phyloP scores from a whole-genome alignment of 441 rosid genomes.

The Croton laevigatus region DNA sequence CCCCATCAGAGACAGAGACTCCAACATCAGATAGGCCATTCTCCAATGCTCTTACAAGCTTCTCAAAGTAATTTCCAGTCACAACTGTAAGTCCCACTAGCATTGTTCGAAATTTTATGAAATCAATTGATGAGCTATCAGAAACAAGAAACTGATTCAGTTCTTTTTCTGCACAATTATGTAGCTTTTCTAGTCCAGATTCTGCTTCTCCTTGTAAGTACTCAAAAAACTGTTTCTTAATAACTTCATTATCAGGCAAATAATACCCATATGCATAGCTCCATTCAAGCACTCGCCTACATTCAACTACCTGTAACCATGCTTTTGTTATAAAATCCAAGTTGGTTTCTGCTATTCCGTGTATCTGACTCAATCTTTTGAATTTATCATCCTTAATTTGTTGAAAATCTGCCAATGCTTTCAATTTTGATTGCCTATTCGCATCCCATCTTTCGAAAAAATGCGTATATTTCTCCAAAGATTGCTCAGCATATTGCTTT shows the following conservation, averaged over 20 bases:
- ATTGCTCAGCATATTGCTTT: conserved; percentile 51
- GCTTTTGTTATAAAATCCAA: conserved; percentile 57
- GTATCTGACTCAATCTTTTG: conserved; percentile 38
- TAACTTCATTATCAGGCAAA: conserved; percentile 31
- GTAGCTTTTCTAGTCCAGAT: conserved; percentile 40
- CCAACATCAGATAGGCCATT: conserved; percentile 28
- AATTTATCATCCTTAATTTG: conserved; percentile 37
- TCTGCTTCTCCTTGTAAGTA: conserved; percentile 49
- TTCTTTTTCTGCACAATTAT: conserved; percentile 38
- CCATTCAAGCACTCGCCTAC: conserved; percentile 74
- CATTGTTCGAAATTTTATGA: conserved; percentile 33
- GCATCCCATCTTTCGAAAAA: conserved; percentile 78
- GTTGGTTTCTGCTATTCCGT: conserved; percentile 40
- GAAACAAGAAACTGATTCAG: conserved; percentile 24
- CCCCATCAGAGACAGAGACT: neutral
- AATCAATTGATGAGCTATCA: conserved; percentile 20
- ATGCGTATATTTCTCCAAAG: conserved; percentile 62
- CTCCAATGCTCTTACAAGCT: conserved; percentile 27
- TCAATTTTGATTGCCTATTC: conserved; percentile 50
- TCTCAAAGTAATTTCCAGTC: conserved; percentile 27
- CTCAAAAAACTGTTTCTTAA: conserved; percentile 40
- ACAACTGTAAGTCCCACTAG: conserved; percentile 32
- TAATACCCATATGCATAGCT: conserved; percentile 78
- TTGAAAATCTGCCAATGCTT: conserved; percentile 42
- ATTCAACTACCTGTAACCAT: conserved; percentile 76